Evolutionary conservation across 208 protist species (phyloP), one percentile per base, ranked within the genome.

Genomic region (Leishmania tarentolae): DNA sequence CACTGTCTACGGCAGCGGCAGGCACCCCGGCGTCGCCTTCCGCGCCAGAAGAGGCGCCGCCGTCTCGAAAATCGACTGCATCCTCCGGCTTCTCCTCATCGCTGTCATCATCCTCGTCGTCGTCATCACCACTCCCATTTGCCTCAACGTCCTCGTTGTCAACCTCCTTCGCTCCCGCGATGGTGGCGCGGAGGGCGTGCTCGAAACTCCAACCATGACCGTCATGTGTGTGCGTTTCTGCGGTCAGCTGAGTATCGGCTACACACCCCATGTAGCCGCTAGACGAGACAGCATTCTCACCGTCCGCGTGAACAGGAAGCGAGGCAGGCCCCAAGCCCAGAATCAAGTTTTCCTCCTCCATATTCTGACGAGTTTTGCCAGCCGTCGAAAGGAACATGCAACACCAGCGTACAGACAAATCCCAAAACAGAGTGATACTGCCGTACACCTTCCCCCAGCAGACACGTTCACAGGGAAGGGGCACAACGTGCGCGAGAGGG

Each of bases 301-400:
- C 68, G n/a, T 40, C 61, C 4, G 68, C 31, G 40, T 76, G 74
- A n/a, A 77, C 53, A 8, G 74, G 74, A 21, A 77, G 56, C 56
- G 74, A 66, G 74, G 69, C 63, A 2, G 78, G 76, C n/a, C n/a
- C 72, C 61, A 87, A 63, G 19, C 77, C 83, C 15, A 87, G 56
- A 52, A 89, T 53, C 0, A 79, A 66, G 56, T 91, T 85, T 37
- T 91, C 85, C 53, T 87, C 83, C 61, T 91, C 85, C 85, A 89
- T 91, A 56, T 37, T 44, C 7, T 35, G 74, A 61, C 15, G 31
- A 76, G 9, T 37, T n/a, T 37, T 9, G 28, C 3, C 44, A 8
- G 69, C 69, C n/a, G 19, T 50, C n/a, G 31, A 9, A 63, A 63
- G 61, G 8, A 42, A 35, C 13, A 9, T 17, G n/a, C 1, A 19